Base-by-base conservation (phyloP, 495 filamentous ascomycete genomes). In the Niebla homalea region DNA sequence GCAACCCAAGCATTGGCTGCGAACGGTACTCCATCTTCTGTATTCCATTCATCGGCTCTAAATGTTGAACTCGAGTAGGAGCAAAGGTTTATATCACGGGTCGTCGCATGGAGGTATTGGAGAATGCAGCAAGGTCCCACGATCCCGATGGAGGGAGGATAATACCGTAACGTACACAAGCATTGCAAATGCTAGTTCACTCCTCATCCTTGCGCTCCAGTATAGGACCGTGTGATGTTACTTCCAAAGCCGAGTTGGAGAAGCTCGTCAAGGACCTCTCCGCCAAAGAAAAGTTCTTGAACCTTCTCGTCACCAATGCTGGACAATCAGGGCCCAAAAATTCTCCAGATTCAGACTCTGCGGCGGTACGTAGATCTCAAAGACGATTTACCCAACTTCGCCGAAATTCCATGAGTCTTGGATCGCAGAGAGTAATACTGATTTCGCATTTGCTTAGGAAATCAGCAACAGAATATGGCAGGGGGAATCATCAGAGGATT, bases 401-500 rank as follows among this genome's bases (percentile, higher is more conserved):
- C 14, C 29, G 8, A 11, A 2, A 2, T 32, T 32, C 3, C 29
- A 32, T 7, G 29, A 0, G 29, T 32, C 14, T 2, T 32, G 10
- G 29, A 32, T 32, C 2, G 5, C 14, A 32, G 29, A 7, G 14
- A 12, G 14, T 10, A 8, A 12, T 7, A 32, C 29, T 32, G 29
- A 32, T 12, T 10, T 2, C 7, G 7, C 29, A 12, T 7, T 12
- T 12, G 29, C 29, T 32, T 32, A 32, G 29, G 29, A 32, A 32
- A 32, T 32, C 29, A 32, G 29, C 29, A 32, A 32, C 20, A 19
- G 39, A 15, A 51, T 49, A 32, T 57, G 55, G 55, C 51, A 51
- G n/a, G 48, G 39, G 1, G 57, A 60, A 25, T 54, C 54, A 1
- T 43, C 54, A 15, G 63, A 73, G 36, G 61, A 64, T 50, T 78